Evolutionary conservation across 257 asterid genomes (phyloP).

Genomic region (Coffea eugenioides): DNA sequence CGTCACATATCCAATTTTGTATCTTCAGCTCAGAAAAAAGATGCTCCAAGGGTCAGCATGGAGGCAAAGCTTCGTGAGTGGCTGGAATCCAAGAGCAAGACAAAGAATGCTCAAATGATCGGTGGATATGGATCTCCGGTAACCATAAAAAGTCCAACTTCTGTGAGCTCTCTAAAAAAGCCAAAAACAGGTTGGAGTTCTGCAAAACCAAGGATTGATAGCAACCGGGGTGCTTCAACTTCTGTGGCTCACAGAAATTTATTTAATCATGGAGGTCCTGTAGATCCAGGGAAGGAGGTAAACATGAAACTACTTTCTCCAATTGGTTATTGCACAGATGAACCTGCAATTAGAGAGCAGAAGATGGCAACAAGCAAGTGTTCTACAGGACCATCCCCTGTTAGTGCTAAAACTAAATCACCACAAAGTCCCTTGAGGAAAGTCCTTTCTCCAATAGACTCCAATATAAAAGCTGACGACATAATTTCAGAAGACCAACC

Average conservation of each 20-base stretch:
- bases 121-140: constrained; percentile 45
- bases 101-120: constrained; percentile 49
- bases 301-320: background rate
- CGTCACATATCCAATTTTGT: constrained; percentile 62
- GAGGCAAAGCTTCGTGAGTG: constrained; percentile 80
- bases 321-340: constrained; percentile 30
- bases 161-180: constrained; percentile 40
- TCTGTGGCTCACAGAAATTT: constrained; percentile 40
- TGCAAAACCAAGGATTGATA: constrained; percentile 31
- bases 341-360: constrained; percentile 24
- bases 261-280: constrained; percentile 34
- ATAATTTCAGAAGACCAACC: constrained; percentile 15
- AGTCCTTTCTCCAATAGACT: constrained; percentile 60
- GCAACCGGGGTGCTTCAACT: constrained; percentile 31
- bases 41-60: constrained; percentile 63
- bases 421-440: constrained; percentile 37
- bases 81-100: constrained; percentile 88
- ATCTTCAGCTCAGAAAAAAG: constrained; percentile 43
- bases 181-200: constrained; percentile 32
- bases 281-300: constrained; percentile 37
- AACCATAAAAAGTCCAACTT: constrained; percentile 52
- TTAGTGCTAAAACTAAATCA: constrained; percentile 26
- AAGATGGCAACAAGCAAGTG: constrained; percentile 13
- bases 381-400: constrained; percentile 22
- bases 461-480: constrained; percentile 30